These are phyloP conservation scores for Solanum dulcamara DNA, from an alignment of 257 asterid genomes.

Conservation along the genomic window DNA sequence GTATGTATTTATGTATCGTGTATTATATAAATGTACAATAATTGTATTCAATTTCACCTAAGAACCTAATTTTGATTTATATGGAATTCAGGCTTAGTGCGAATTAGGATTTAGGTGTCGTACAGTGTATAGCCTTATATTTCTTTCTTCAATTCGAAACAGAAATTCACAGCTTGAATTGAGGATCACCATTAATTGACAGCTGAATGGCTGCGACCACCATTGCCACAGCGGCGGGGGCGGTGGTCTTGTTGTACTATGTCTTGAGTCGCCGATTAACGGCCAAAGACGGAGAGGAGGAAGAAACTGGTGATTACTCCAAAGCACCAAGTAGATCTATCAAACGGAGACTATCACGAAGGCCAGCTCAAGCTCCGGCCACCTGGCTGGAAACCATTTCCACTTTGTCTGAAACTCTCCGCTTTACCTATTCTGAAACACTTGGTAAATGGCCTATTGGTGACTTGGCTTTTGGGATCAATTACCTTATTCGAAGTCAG, in stretches of 20 bases:
- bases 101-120: not conserved
- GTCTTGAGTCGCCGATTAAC: slow-evolving; percentile 46
- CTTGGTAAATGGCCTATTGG: slow-evolving; percentile 87
- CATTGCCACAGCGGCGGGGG: slow-evolving; percentile 85
- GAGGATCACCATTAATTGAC: not conserved
- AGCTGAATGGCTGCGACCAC: slow-evolving; percentile 64
- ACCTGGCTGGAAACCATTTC: slow-evolving; percentile 74
- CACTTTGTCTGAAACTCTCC: slow-evolving; percentile 61
- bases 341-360: slow-evolving; percentile 45
- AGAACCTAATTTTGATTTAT: not conserved
- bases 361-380: slow-evolving; percentile 92
- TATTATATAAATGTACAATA: not conserved
- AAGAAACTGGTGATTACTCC: slow-evolving; percentile 32
- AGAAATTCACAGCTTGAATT: not conserved
- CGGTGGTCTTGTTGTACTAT: slow-evolving; percentile 58
- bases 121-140: no score
- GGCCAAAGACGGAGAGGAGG: slow-evolving; percentile 30
- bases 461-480: slow-evolving; percentile 78
- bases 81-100: not conserved
- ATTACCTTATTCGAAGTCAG: slow-evolving; percentile 69
- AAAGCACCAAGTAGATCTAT: slow-evolving; percentile 46
- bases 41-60: not conserved
- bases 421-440: slow-evolving; percentile 75
- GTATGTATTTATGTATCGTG: not conserved
- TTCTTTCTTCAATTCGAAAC: no score